Evolutionary conservation across 2,329 filamentous ascomycete genomes (phyloP), one percentile per base, ranked within the genome.

Genomic region (Ascochyta koolunga): DNA sequence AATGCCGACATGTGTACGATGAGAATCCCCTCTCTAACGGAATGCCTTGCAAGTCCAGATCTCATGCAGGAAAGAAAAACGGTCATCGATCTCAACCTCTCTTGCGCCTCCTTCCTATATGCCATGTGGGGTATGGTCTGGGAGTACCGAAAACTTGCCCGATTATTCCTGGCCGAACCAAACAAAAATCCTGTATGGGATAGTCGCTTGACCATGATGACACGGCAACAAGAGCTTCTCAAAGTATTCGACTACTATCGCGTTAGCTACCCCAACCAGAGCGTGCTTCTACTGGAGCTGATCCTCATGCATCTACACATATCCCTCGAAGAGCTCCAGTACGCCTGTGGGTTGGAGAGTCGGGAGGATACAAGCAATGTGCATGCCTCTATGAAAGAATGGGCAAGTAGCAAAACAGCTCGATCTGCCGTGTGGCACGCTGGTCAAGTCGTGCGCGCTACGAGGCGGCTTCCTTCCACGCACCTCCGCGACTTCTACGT

Each of bases 401-500:
- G 18, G 18, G 33, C 9, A 21, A 19, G 33, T 16, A 36, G 33
- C 9, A 36, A 36, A 19, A 10, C 33, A 7, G 33, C 18, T 21
- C 3, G 18, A 19, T 18, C 33, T 36, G 33, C 18, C 2, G 33
- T 36, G 0, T 18, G 18, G 33, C 42, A 31, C 18, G 43, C 21
- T 15, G 31, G 25, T 25, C 13, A 19, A 24, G 18, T 45, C 54
- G 77, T 79, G 56, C 72, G 77, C 13, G 74, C 79, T 59, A 71
- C 67, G 29, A 82, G 33, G 19, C 13, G n/a, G 24, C 25, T 18
- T 35, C 33, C 33, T 5, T 11, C 27, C 31, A 24, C 15, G 16
- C 31, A 29, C 29, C 70, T 88, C 5, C 82, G 83, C 32, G 84
- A 86, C 54, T 89, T 89, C 65, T 82, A 83, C 53, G 85, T 86